Base-by-base conservation (phyloP, 768 basidiomycete species). In the Harrya chromipes region DNA sequence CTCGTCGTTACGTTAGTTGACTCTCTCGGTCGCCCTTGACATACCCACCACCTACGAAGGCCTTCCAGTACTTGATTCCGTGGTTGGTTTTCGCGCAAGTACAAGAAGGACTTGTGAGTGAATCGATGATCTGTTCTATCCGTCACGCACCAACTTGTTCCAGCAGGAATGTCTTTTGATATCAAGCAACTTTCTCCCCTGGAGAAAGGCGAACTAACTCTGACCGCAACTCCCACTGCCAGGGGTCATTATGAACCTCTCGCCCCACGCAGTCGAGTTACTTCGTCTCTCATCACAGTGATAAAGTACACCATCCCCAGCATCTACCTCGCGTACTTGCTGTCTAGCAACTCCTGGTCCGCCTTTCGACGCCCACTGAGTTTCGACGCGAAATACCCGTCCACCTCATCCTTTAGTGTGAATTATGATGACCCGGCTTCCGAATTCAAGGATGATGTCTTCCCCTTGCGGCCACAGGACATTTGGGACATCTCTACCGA, bases 401-500 rank as follows among this genome's bases (percentile, higher is more conserved):
- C 50, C 14, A 24, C 33, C 24, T 55, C 49, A 31, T 38, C 50
- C 16, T 42, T 46, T 17, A 36, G 50, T 39, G 35, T 42, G 23
- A 36, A 55, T 31, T 19, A 46, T 16, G 66, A 68, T 37, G 65
- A 74, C 40, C 73, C 72, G 6, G 71, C 72, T 24, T 68, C 67
- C 37, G 67, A 71, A 20, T 78, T 78, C 72, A 69, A 70, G 57
- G 77, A 79, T 49, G 66, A 87, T 51, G 60, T 82, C 23, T 89
- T 80, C 72, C 86, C 86, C 19, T 65, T 85, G 21, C 83, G 84
- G 29, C 73, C 74, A 34, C 69, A 69, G 6, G 64, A 71, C 17
- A 55, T 67, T 7, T 89, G 85, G 84, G 86, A 88, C 59, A 87
- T 88, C 52, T 87, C 85, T 19, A 86, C 84, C 19, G 82, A 87